These are phyloP conservation scores for Rhododendron molle DNA, from an alignment of 148 eudicot species.

Conservation along the genomic window DNA sequence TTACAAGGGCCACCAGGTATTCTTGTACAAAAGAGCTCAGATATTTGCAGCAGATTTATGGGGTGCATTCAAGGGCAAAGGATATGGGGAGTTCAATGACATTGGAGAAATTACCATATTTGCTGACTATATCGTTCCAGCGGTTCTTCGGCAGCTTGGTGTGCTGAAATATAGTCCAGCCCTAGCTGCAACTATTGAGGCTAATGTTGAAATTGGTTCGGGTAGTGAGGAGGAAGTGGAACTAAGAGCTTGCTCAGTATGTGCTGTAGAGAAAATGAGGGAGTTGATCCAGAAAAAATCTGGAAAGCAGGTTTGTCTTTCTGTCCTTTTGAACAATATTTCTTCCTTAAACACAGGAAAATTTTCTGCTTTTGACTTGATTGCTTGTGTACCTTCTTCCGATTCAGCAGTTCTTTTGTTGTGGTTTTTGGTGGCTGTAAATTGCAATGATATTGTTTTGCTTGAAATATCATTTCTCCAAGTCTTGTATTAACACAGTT, in stretches of 20 bases:
- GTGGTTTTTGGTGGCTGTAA: background rate
- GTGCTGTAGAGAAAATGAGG: conserved; percentile 74
- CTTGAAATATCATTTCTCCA: background rate
- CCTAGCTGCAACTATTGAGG: conserved; percentile 46
- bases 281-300: conserved; percentile 48
- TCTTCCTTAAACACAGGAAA: background rate
- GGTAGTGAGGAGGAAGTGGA: conserved; percentile 89
- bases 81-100: conserved; percentile 75
- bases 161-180: conserved; percentile 55
- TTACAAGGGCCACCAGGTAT: conserved; percentile 87
- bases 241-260: conserved; percentile 72
- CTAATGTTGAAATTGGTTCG: conserved; percentile 46
- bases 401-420: conserved; percentile 1
- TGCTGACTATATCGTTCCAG: conserved; percentile 91
- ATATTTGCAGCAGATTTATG: conserved; percentile 83
- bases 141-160: conserved; percentile 77
- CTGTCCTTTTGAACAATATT: background rate
- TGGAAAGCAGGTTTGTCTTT: conserved; percentile 57
- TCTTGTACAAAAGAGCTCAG: conserved; percentile 85
- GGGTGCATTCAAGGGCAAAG: conserved; percentile 84
- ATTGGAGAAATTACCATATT: conserved; percentile 66
- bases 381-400: background rate
- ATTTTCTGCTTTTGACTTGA: background rate
- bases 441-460: background rate
- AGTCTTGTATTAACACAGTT: background rate